phyloP scores from a whole-genome alignment of 1,284 basidiomycete genomes.

The Microbotryum violaceum region DNA sequence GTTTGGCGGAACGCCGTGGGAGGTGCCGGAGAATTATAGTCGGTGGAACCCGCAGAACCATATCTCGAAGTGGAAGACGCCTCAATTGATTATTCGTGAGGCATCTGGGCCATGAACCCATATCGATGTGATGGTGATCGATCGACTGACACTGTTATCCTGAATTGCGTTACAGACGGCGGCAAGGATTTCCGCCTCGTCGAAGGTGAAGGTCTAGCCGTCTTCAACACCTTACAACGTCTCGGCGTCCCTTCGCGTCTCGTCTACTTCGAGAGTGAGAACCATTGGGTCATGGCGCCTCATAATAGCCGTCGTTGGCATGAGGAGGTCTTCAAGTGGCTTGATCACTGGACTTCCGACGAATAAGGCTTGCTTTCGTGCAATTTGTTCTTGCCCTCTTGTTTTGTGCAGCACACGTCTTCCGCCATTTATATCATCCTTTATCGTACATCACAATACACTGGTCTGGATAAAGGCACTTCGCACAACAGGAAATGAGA shows the following conservation, averaged over 20 bases:
- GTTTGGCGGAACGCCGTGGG: slow-evolving; percentile 72
- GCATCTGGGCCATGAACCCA: neutral
- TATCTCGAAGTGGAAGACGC: slow-evolving; percentile 75
- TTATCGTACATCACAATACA: too few species aligned
- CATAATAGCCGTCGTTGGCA: slow-evolving; percentile 67
- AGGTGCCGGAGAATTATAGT: slow-evolving; percentile 47
- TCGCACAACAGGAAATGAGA: too few species aligned
- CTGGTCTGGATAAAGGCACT: too few species aligned
- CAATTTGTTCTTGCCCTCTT: too few species aligned
- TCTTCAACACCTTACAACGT: slow-evolving; percentile 62
- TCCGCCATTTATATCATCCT: too few species aligned
- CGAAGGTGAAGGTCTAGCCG: slow-evolving; percentile 71
- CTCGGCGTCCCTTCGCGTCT: slow-evolving; percentile 68
- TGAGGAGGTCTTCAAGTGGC: slow-evolving; percentile 79
- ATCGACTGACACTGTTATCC: slow-evolving; percentile 61
- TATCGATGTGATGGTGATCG: slow-evolving; percentile 51
- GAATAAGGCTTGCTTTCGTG: slow-evolving; percentile 2
- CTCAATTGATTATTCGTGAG: slow-evolving; percentile 59
- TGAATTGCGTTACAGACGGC: slow-evolving; percentile 54
- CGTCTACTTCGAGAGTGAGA: slow-evolving; percentile 74
- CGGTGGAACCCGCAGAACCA: slow-evolving; percentile 59
- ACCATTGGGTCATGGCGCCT: slow-evolving; percentile 77
- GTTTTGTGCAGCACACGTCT: too few species aligned
- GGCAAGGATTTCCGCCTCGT: slow-evolving; percentile 52
- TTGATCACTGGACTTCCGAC: slow-evolving; percentile 45